Conservation (phyloP, 495 filamentous ascomycete genomes). For the Annulohypoxylon nitens region DNA sequence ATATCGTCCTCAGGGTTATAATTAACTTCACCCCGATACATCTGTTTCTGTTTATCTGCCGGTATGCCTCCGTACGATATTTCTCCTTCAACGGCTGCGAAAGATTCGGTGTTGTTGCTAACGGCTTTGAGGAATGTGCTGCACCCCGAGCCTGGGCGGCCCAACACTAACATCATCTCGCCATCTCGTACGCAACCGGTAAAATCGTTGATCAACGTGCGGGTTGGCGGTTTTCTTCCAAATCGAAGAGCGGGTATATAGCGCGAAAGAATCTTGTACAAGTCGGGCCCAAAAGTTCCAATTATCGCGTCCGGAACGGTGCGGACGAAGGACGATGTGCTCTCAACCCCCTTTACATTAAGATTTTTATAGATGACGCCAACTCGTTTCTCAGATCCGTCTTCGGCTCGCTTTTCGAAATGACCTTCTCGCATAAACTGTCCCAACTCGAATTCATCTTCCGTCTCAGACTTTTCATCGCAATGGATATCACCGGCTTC, state of each 20-base stretch:
- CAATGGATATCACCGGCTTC: conserved; percentile 57
- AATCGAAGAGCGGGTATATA: conserved; percentile 75
- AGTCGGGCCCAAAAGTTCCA: conserved; percentile 87
- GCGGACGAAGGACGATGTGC: conserved; percentile 75
- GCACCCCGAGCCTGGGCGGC: conserved; percentile 83
- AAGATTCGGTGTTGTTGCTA: conserved; percentile 75
- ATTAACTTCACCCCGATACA: conserved; percentile 84
- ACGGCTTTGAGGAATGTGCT: conserved; percentile 84
- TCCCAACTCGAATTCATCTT: conserved; percentile 75
- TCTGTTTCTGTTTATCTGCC: conserved; percentile 73
- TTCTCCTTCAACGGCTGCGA: conserved; percentile 76
- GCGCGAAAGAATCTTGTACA: conserved; percentile 75
- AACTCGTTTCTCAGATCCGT: conserved; percentile 81
- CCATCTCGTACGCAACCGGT: conserved; percentile 82
- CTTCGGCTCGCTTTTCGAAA: conserved; percentile 80
- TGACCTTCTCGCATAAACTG: conserved; percentile 83
- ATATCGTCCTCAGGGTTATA: conserved; percentile 87
- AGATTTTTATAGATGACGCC: conserved; percentile 87
- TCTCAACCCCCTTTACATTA: conserved; percentile 78
- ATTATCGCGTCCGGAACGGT: conserved; percentile 82
- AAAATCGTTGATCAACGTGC: conserved; percentile 79
- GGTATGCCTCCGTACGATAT: conserved; percentile 83
- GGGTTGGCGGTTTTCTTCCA: conserved; percentile 54
- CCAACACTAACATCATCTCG: conserved; percentile 85
- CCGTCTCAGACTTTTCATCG: conserved; percentile 52